Evolutionary conservation across 768 basidiomycete species (phyloP), one percentile per base, ranked within the genome.

Genomic region (Amanita rubescens): DNA sequence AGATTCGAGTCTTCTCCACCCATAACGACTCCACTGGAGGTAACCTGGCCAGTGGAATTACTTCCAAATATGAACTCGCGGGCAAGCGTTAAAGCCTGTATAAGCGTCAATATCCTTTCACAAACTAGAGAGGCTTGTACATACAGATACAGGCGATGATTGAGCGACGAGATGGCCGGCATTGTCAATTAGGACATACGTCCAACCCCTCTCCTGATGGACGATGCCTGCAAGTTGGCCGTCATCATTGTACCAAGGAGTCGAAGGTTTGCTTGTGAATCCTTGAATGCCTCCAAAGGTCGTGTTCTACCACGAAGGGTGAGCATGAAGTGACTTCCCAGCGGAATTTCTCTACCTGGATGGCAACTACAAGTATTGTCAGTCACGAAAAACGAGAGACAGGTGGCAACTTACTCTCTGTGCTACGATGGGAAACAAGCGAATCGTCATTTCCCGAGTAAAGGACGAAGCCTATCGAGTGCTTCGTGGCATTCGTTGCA

Each of bases 201-300:
- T 73, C 86, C 85, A 84, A 32, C 77, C 78, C 37, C 87, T 78
- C 65, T 89, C 87, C 65, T 87, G 85, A 60, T 86, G 85, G 15
- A 88, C 74, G 30, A 87, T 81, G 0, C 87, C 87, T 0, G 79
- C 84, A 51, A 80, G 75, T 50, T 79, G 69, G 11, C 80, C 79
- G 1, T 64, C 60, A 49, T 85, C 82, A 48, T 81, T 79, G 51
- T 66, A 69, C 84, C 85, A 89, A 0, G 81, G 76, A 0, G 87
- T 88, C 2, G 81, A 75, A 0, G 87, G 87, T 54, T 76, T 73
- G 44, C 78, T 72, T 3, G 82, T 81, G 64, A 90, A 90, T 3
- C 87, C 87, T 65, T 80, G 84, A 39, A 82, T 81, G 5, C 85
- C 87, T 22, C 85, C 86, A 58, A 88, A 90, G 0, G 87, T 87